phyloP scores from a whole-genome alignment of 495 filamentous ascomycete species.

The Aspergillus baeticus region DNA sequence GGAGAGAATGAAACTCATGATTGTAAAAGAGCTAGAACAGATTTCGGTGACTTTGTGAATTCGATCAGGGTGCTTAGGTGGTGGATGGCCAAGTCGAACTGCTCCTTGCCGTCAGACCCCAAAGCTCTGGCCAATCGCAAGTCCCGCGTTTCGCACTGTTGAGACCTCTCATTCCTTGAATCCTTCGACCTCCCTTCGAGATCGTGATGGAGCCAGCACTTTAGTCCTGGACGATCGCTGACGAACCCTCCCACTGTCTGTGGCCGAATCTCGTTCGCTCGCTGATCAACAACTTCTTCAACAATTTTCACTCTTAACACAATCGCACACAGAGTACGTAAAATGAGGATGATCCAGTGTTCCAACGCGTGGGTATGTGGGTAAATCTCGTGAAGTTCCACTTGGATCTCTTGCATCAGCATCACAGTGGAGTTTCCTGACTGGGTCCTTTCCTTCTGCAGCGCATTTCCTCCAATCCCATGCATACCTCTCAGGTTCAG shows the following conservation, averaged over 20 bases:
- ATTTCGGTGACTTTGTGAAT: too few relatives aligned
- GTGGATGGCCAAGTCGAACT: too few relatives aligned
- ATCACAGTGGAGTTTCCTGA: not conserved
- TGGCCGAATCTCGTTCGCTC: not conserved
- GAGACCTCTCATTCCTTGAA: not conserved
- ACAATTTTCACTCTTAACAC: not conserved
- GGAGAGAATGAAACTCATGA: too few relatives aligned
- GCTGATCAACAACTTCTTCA: not conserved
- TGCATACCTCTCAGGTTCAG: not conserved
- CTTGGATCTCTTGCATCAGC: slow-evolving; percentile 6
- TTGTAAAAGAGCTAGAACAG: too few relatives aligned
- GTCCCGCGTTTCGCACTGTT: not conserved
- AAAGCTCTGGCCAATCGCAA: not conserved
- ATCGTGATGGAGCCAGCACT: not conserved
- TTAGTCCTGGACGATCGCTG: not conserved
- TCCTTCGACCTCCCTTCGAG: not conserved
- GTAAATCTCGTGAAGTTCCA: slow-evolving; percentile 19
- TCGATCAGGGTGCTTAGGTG: too few relatives aligned
- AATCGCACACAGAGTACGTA: not conserved
- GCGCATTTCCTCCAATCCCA: not conserved
- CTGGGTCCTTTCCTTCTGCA: not conserved
- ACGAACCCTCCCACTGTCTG: not conserved
- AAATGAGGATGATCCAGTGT: slow-evolving; percentile 19
- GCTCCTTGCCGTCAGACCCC: not conserved
- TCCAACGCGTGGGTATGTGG: slow-evolving; percentile 24